Base-by-base conservation (phyloP, 2,329 filamentous ascomycete species). In the Dothideomycetes sp. region DNA sequence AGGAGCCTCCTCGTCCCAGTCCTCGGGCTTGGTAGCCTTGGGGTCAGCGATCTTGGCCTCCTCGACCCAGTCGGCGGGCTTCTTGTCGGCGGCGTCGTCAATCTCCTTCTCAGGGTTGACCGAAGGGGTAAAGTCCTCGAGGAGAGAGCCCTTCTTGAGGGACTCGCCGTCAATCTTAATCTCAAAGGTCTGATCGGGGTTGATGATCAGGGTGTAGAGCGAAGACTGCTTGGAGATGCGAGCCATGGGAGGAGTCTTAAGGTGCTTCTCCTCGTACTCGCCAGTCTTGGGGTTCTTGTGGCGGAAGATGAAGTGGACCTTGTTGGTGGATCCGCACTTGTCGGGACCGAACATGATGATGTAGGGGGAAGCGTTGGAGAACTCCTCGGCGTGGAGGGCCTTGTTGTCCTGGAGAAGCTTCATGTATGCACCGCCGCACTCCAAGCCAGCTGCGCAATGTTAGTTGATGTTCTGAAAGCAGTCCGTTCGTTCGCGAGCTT, bases 221-320 rank as follows among this genome's bases (percentile, higher is more conserved):
- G 89, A 82, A 47, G 84, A 84, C 48, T 85, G 81, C 80, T 95
- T 96, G 70, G 79, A 74, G 57, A 94, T 91, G 62, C 81, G 83
- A 60, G 88, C 88, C 44, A 81, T 74, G 46, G 91, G 88, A 49
- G 89, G 81, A 55, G 75, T 75, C 61, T 76, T 79, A 49, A 98
- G 76, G 69, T 98, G 91, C 81, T 98, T 98, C 84, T 98, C 91
- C 77, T 98, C 89, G 59, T 98, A 98, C 68, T 95, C 86, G 71
- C 89, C 89, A 34, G 87, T 95, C 84, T 94, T 95, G 61, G 91
- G 91, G 79, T 96, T 98, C 84, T 96, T 98, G 83, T 98, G 91
- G 69, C 93, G 91, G 79, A 98, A 94, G 66, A 98, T 98, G 72
- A 98, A 94, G 66, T 81, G 77, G 45, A 81, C 77, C 82, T 96